A percentile compares a stretch with the other conserved stretches of the same genome.
Conservation (phyloP, 352 stramenopile genomes). For the Phytopythium vexans region DNA sequence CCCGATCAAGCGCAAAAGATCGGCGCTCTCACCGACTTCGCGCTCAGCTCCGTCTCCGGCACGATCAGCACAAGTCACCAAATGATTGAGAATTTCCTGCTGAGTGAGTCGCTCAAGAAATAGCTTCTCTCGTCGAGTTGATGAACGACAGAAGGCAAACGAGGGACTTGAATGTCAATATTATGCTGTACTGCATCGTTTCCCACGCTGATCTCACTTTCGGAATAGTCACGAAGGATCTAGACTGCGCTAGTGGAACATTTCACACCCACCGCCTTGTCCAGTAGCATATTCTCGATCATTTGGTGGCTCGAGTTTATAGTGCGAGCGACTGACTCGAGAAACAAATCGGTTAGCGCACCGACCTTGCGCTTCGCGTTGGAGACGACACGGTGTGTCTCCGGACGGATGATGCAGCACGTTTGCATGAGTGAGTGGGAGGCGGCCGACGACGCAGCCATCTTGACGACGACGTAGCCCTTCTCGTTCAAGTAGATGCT, state of each 20-base stretch:
- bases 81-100: slow-evolving; percentile 54
- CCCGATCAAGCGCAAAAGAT: slow-evolving; percentile 31
- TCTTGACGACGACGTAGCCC: slow-evolving; percentile 4
- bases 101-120: slow-evolving; percentile 28
- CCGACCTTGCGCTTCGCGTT: not conserved
- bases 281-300: slow-evolving; percentile 4
- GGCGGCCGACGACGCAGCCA: too few relatives aligned
- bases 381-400: not conserved
- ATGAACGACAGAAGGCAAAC: too few relatives aligned
- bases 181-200: too few relatives aligned
- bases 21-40: slow-evolving; percentile 42
- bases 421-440: slow-evolving; percentile 4
- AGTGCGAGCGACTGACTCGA: not conserved
- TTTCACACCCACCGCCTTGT: not conserved
- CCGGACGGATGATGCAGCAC: slow-evolving; percentile 6
- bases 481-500: slow-evolving; percentile 1
- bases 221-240: too few relatives aligned
- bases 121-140: too few relatives aligned
- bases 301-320: slow-evolving; percentile 6
- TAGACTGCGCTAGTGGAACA: too few relatives aligned
- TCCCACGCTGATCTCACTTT: too few relatives aligned
- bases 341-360: not conserved
- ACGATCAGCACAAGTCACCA: slow-evolving; percentile 42
- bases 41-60: slow-evolving; percentile 34
- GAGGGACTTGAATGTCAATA: too few relatives aligned